Evolutionary conservation across 106 monocot species (phyloP).

Genomic region (Posidonia australis): DNA sequence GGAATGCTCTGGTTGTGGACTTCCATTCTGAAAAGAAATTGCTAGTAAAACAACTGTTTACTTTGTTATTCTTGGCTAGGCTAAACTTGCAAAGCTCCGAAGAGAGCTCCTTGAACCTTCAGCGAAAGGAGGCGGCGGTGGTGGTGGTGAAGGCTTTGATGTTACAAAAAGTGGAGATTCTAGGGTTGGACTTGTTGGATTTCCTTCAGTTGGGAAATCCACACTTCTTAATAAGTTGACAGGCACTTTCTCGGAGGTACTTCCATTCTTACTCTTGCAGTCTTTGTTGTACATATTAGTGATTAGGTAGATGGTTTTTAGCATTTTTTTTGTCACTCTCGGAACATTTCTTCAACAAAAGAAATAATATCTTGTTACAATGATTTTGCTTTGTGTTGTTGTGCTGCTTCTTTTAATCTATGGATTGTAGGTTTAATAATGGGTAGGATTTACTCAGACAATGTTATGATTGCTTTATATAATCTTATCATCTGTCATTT

Average conservation of each 20-base stretch:
- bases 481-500: too few species aligned
- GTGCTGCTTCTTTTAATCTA: too few species aligned
- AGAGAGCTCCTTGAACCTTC: conserved; percentile 82
- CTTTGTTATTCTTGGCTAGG: conserved; percentile 26
- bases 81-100: conserved; percentile 91
- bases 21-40: neutral
- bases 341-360: too few species aligned
- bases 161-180: conserved; percentile 99
- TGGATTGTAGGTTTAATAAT: too few species aligned
- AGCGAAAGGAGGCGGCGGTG: conserved; percentile 74
- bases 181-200: conserved; percentile 91
- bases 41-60: neutral
- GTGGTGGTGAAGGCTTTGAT: conserved; percentile 98
- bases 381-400: too few species aligned
- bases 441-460: too few species aligned
- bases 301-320: too few species aligned
- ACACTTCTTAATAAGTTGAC: conserved; percentile 95
- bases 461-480: too few species aligned
- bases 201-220: conserved; percentile 98
- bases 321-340: too few species aligned
- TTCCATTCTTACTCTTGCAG: neutral
- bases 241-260: conserved; percentile 94
- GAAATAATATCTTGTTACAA: too few species aligned
- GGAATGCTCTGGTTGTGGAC: neutral
- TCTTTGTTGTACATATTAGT: neutral